Conservation (phyloP, 83 land plant genomes). For the Diphasiastrum complanatum region DNA sequence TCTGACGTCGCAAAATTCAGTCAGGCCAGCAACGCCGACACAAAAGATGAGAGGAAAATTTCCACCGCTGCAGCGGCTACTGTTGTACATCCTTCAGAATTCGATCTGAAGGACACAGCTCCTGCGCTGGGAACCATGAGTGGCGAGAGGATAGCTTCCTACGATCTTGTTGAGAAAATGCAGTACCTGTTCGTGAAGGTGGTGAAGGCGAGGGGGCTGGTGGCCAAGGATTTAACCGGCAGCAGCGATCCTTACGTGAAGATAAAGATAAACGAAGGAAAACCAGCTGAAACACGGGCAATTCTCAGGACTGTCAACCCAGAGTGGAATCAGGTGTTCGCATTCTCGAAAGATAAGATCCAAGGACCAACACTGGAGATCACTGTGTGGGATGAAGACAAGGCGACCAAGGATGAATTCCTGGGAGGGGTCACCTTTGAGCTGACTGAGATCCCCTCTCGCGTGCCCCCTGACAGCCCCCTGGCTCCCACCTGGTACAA, state of each 20-base stretch:
- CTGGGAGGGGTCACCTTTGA: constrained; percentile 6
- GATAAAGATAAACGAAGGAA: neutral
- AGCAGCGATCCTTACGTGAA: too few species aligned
- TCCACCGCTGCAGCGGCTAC: neutral
- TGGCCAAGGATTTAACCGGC: too few species aligned
- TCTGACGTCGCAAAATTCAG: neutral
- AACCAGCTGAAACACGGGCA: neutral
- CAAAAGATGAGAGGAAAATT: neutral
- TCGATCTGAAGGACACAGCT: constrained; percentile 1
- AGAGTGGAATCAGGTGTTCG: constrained; percentile 5
- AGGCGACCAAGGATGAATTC: constrained; percentile 3
- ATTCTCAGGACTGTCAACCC: neutral
- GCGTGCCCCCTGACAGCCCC: too few species aligned
- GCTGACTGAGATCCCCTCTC: constrained; percentile 1
- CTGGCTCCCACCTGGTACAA: constrained; percentile 2
- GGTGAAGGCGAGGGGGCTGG: too few species aligned
- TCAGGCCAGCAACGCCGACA: neutral
- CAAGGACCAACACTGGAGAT: constrained; percentile 10
- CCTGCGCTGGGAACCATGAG: neutral
- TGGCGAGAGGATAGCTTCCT: neutral
- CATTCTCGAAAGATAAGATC: constrained; percentile 1
- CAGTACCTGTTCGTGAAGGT: too few species aligned
- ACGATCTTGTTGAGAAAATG: constrained; percentile 5
- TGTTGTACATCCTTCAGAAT: neutral
- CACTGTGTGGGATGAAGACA: constrained; percentile 4